Evolutionary conservation across 2,329 filamentous ascomycete genomes (phyloP).

Genomic region (Daldinia eschscholtzii): DNA sequence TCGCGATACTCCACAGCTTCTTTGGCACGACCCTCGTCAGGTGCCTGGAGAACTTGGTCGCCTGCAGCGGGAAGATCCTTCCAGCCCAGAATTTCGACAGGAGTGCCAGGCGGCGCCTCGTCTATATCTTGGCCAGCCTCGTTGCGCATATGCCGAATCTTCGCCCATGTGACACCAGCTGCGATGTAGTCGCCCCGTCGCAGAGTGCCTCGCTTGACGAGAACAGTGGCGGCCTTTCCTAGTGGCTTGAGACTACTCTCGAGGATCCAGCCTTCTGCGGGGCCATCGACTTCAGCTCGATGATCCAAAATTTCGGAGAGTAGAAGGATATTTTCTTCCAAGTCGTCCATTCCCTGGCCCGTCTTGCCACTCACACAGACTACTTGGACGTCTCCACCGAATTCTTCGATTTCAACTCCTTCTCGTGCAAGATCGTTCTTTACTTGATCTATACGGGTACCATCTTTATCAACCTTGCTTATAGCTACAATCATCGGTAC

Average conservation of each 20-base stretch:
- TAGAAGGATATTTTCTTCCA: constrained; percentile 90
- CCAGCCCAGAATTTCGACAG: constrained; percentile 97
- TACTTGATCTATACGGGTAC: constrained; percentile 82
- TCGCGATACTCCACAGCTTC: constrained; percentile 81
- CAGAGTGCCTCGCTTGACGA: constrained; percentile 89
- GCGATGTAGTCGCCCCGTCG: constrained; percentile 84
- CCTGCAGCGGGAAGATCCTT: constrained; percentile 84
- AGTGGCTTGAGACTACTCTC: constrained; percentile 89
- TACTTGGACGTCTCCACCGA: constrained; percentile 92
- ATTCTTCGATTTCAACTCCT: constrained; percentile 93
- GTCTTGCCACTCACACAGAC: constrained; percentile 94
- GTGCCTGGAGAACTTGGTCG: constrained; percentile 86
- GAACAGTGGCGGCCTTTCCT: constrained; percentile 87
- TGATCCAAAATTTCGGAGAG: constrained; percentile 92
- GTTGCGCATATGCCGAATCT: constrained; percentile 85
- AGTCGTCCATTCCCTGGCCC: constrained; percentile 87
- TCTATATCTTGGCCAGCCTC: constrained; percentile 80
- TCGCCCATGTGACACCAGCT: constrained; percentile 88
- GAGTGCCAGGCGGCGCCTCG: constrained; percentile 86
- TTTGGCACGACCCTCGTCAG: constrained; percentile 82
- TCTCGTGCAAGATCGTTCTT: constrained; percentile 88
- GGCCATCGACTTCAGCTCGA: constrained; percentile 80
- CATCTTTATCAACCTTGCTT: constrained; percentile 95
- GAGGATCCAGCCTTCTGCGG: constrained; percentile 92
- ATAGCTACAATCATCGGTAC: constrained; percentile 98